Evolutionary conservation across 306 rosid genomes (phyloP), one percentile per base, ranked within the genome.

Genomic region (Dicorynia guianensis): DNA sequence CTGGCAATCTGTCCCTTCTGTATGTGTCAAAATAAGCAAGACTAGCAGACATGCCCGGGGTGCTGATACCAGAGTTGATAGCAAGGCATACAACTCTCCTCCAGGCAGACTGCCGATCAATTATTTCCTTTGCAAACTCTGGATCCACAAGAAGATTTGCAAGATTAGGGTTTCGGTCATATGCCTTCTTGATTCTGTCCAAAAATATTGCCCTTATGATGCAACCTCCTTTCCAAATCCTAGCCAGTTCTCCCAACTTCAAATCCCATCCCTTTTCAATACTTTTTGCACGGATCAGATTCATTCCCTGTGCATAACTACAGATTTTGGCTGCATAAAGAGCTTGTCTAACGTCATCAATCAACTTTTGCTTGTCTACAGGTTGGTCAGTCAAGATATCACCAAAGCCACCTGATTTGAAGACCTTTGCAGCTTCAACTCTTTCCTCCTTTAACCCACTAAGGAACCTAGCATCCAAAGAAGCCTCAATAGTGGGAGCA

Each of bases 211-310:
- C 96, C 58, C 97, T 83, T 63, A 93, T 91, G 77, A 93, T 91
- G 85, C 98, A 93, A 20, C 98, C 98, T 3, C 97, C 98, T 84
- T 93, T 93, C 98, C 98, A 93, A 56, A 93, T 93, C 83, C 97
- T 82, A 57, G 98, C 98, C 66, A 93, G 81, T 54, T 91, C 96
- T 3, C 98, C 97, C 78, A 91, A 84, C 76, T 82, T 80, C 87
- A 93, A 57, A 72, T 70, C 89, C 98, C 98, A 91, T 50, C 89
- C 98, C 86, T 93, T 43, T 78, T 93, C 98, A 3, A 71, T 73
- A 57, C 98, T 91, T 93, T 93, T 93, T 53, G 98, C 96, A 44
- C 96, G 93, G 74, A 93, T 89, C 80, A 93, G 71, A 86, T 93
- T 93, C 98, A 93, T 93, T 47, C 98, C 98, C 74, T 93, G 97